Conservation (phyloP, 1,139 yeast genomes). For the Pichia sp. region DNA sequence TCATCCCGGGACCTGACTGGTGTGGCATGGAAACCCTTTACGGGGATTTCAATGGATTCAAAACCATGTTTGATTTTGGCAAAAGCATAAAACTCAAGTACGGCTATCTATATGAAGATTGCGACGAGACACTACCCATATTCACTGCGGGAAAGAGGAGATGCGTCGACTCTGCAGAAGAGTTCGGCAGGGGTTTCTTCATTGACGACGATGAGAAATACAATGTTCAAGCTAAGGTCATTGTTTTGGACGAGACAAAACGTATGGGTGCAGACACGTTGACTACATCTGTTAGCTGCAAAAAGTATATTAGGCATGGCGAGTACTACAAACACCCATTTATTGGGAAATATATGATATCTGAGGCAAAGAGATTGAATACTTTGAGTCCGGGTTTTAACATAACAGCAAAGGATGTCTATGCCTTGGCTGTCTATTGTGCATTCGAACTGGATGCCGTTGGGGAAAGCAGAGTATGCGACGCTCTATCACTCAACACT, state of each 20-base stretch:
- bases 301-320: slow-evolving; percentile 20
- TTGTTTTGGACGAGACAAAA: slow-evolving; percentile 22
- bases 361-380: slow-evolving; percentile 24
- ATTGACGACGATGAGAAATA: slow-evolving; percentile 12
- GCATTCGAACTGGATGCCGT: slow-evolving; percentile 50
- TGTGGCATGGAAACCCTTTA: slow-evolving; percentile 26
- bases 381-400: slow-evolving; percentile 36
- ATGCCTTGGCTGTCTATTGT: slow-evolving; percentile 41
- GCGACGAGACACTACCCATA: slow-evolving; percentile 18
- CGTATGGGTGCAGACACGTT: slow-evolving; percentile 28
- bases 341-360: slow-evolving; percentile 15
- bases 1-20: slow-evolving; percentile 19
- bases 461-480: slow-evolving; percentile 48
- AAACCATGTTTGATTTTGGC: slow-evolving; percentile 26
- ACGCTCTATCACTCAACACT: slow-evolving; percentile 49
- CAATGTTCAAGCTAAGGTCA: slow-evolving; percentile 15
- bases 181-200: slow-evolving; percentile 29
- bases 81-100: slow-evolving; percentile 19
- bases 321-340: slow-evolving; percentile 17
- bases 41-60: slow-evolving; percentile 27
- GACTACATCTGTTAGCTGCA: slow-evolving; percentile 25
- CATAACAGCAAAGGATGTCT: slow-evolving; percentile 38
- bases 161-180: slow-evolving; percentile 30
- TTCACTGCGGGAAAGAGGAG: slow-evolving; percentile 28
- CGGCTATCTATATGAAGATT: slow-evolving; percentile 20